A percentile compares a stretch with the other conserved stretches of the same genome.
Evolutionary conservation across 164 flowering plant species (phyloP).

Genomic region (Vitis rupestris): DNA sequence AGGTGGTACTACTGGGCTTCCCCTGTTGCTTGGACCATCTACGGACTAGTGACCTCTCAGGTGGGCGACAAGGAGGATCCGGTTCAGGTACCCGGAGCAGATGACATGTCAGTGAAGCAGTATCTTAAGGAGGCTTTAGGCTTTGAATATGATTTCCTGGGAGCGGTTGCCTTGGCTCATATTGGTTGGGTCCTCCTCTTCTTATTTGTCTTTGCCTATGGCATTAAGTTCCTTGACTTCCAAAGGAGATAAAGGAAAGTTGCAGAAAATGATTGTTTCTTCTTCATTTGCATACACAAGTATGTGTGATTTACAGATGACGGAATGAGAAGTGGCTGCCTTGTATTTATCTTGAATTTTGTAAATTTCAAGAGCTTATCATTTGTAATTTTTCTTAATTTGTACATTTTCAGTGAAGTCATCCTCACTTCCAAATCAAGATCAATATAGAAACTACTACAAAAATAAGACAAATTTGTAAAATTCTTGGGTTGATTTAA

Average conservation of each 20-base stretch:
- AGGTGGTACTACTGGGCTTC: conserved; percentile 63
- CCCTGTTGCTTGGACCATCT: conserved; percentile 58
- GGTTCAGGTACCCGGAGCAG: conserved; percentile 20
- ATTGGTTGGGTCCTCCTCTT: conserved; percentile 38
- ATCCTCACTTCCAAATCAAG: too few relatives aligned
- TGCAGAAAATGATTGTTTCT: not conserved
- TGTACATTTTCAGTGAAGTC: too few relatives aligned
- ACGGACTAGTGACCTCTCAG: conserved; percentile 49
- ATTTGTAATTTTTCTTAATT: too few relatives aligned
- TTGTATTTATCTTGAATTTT: too few relatives aligned
- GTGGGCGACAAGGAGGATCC: conserved; percentile 23
- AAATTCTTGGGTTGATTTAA: too few relatives aligned
- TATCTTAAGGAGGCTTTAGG: conserved; percentile 25
- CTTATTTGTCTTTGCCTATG: conserved; percentile 44
- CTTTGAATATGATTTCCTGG: conserved; percentile 35
- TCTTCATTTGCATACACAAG: conserved; percentile 4
- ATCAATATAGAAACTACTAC: too few relatives aligned
- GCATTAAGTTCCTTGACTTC: conserved; percentile 50
- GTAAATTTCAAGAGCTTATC: too few relatives aligned
- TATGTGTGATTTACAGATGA: not conserved
- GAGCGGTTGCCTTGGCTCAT: conserved; percentile 37
- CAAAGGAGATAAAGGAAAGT: conserved; percentile 36
- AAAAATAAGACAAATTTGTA: too few relatives aligned
- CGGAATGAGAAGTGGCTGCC: too few relatives aligned
- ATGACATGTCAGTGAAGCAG: conserved; percentile 15